Conservation (phyloP, 768 basidiomycete species). For the Daedaleopsis nitida region DNA sequence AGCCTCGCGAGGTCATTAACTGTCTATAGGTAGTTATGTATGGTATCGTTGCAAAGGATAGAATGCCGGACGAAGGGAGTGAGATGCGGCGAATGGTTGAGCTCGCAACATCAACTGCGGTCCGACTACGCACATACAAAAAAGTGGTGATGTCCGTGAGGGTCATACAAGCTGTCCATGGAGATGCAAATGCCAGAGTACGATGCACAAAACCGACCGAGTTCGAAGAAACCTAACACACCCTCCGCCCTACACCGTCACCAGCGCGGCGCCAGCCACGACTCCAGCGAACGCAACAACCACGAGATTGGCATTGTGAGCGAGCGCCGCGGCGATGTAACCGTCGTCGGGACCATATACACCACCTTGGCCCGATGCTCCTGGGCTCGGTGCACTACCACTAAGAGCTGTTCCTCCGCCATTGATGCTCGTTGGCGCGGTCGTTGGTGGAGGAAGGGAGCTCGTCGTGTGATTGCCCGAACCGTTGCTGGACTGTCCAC, state of each 20-base stretch:
- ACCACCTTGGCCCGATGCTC: conserved; percentile 44
- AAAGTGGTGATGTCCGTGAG: conserved; percentile 12
- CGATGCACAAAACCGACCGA: conserved; percentile 9
- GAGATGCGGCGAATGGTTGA: background rate
- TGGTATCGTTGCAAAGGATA: background rate
- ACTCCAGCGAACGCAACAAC: conserved; percentile 47
- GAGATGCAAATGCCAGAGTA: conserved; percentile 1
- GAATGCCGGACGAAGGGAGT: background rate
- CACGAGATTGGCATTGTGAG: conserved; percentile 47
- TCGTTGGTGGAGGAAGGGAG: conserved; percentile 48
- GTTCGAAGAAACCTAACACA: conserved; percentile 1
- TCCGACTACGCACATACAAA: conserved; percentile 9
- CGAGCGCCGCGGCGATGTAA: conserved; percentile 60
- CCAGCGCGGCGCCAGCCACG: conserved; percentile 50
- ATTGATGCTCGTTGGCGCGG: conserved; percentile 55
- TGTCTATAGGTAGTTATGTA: background rate
- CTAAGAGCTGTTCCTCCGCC: conserved; percentile 50
- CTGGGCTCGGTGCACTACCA: conserved; percentile 63
- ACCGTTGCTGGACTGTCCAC: conserved; percentile 25
- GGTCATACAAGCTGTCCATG: conserved; percentile 21
- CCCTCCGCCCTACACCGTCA: conserved; percentile 38
- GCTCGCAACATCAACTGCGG: background rate
- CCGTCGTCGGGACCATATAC: conserved; percentile 68
- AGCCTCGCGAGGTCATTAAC: background rate
- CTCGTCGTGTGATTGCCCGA: conserved; percentile 40